Conservation (phyloP, 2,329 filamentous ascomycete species). For the Sphaerostilbella broomeana region DNA sequence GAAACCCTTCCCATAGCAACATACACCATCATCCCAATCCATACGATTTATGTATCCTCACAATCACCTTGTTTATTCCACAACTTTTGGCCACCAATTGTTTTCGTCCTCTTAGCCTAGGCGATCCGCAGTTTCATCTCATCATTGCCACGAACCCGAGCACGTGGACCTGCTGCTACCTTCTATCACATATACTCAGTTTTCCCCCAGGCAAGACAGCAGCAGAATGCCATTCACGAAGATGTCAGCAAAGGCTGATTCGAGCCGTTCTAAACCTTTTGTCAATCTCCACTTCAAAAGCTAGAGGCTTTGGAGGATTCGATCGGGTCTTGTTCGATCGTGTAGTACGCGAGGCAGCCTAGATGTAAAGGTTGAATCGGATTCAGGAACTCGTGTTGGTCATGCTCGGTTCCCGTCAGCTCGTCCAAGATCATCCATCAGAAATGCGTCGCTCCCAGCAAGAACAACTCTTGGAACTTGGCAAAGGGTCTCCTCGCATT, state of each 20-base stretch:
- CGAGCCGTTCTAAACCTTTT: conserved; percentile 8
- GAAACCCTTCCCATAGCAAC: no score
- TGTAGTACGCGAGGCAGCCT: conserved; percentile 4
- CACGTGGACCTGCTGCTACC: no score
- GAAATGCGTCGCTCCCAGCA: background rate
- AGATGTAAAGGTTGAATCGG: conserved; percentile 5
- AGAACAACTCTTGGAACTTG: background rate
- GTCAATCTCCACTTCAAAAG: conserved; percentile 16
- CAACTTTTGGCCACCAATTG: no score
- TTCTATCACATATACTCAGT: background rate
- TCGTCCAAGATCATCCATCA: conserved; percentile 8
- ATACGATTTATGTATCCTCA: no score
- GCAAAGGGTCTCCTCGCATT: background rate
- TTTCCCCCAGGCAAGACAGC: conserved; percentile 12
- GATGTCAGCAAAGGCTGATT: conserved; percentile 12
- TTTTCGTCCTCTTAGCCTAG: no score
- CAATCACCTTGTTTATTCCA: no score
- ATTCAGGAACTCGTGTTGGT: no score
- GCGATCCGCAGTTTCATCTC: no score
- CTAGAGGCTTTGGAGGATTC: conserved; percentile 24
- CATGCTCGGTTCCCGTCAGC: conserved; percentile 19
- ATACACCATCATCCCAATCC: no score
- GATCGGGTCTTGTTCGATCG: conserved; percentile 12
- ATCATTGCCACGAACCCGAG: no score
- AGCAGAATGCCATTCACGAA: conserved; percentile 20